phyloP scores from a whole-genome alignment of 371 early-diverging fungal genomes.

The Mortierella sp. region DNA sequence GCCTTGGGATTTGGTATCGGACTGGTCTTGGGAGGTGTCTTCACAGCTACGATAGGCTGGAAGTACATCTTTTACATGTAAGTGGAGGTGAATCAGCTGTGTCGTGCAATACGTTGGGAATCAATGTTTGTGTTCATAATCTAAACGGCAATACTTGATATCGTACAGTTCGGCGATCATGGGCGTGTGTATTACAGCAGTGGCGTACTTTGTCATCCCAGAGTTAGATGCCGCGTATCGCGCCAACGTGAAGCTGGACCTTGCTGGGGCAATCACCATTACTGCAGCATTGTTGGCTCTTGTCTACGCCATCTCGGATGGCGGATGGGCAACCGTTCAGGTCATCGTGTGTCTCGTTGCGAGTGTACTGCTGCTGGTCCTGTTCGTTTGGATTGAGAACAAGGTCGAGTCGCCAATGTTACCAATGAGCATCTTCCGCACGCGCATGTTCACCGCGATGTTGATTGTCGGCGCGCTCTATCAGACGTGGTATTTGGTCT shows the following conservation, averaged over 20 bases:
- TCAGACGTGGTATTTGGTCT: slow-evolving; percentile 54
- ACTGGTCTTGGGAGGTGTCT: slow-evolving; percentile 57
- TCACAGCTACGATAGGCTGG: slow-evolving; percentile 59
- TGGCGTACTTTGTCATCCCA: slow-evolving; percentile 45
- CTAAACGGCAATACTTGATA: not conserved
- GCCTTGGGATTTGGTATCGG: slow-evolving; percentile 59
- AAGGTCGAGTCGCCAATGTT: slow-evolving; percentile 48
- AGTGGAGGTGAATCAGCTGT: not conserved
- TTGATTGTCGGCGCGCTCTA: slow-evolving; percentile 55
- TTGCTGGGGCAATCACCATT: slow-evolving; percentile 55
- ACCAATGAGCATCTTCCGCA: slow-evolving; percentile 47
- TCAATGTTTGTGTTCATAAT: not conserved
- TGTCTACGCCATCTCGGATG: slow-evolving; percentile 58
- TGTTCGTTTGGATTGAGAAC: slow-evolving; percentile 52
- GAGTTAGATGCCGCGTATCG: slow-evolving; percentile 36
- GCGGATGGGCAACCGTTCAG: slow-evolving; percentile 54
- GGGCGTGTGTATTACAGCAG: slow-evolving; percentile 37
- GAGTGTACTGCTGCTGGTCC: slow-evolving; percentile 25
- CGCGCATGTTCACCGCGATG: slow-evolving; percentile 51
- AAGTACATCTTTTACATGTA: slow-evolving; percentile 59
- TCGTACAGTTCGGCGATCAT: slow-evolving; percentile 53
- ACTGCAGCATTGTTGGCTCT: slow-evolving; percentile 56
- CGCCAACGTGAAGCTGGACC: slow-evolving; percentile 52
- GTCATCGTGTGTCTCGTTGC: slow-evolving; percentile 53
- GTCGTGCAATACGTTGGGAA: not conserved